phyloP scores from a whole-genome alignment of 108 stramenopile species.

The Skeletonema costatum region DNA sequence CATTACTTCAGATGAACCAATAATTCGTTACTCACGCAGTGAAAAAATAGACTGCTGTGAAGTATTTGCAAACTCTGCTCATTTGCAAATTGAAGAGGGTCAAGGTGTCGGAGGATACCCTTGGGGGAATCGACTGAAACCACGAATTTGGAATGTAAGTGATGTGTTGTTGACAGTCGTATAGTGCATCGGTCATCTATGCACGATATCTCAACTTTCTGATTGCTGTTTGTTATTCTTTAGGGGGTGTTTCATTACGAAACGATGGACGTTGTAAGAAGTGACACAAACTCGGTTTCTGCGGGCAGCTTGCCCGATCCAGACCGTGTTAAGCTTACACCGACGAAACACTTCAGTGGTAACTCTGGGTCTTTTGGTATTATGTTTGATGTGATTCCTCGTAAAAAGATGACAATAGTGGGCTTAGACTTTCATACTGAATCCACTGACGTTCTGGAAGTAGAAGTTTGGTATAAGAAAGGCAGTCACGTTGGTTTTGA shows the following conservation, averaged over 20 bases:
- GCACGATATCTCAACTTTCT: not conserved
- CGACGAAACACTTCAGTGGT: conserved; percentile 6
- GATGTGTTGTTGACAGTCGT: not conserved
- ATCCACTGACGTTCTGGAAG: not conserved
- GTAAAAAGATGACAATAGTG: conserved; percentile 3
- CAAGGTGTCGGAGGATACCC: conserved; percentile 14
- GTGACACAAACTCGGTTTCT: not conserved
- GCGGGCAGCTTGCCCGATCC: not conserved
- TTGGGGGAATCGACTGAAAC: not conserved
- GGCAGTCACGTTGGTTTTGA: conserved; percentile 20
- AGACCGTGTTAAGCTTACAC: conserved; percentile 1
- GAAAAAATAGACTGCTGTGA: conserved; percentile 7
- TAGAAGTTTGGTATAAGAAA: conserved; percentile 18
- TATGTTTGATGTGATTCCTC: conserved; percentile 18
- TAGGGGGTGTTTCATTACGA: conserved; percentile 15
- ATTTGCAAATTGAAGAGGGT: conserved; percentile 20
- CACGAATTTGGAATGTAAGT: conserved; percentile 15
- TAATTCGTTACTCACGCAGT: conserved; percentile 15
- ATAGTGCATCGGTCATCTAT: not conserved
- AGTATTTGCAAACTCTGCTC: conserved; percentile 5
- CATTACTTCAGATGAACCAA: conserved; percentile 15
- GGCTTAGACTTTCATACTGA: conserved; percentile 24
- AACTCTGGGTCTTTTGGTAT: conserved; percentile 17
- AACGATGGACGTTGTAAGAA: not conserved
- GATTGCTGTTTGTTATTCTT: not conserved